A percentile compares a stretch with the other conserved stretches of the same genome.
Evolutionary conservation across 2,329 filamentous ascomycete genomes (phyloP).

Genomic region (Stachybotrys elegans): DNA sequence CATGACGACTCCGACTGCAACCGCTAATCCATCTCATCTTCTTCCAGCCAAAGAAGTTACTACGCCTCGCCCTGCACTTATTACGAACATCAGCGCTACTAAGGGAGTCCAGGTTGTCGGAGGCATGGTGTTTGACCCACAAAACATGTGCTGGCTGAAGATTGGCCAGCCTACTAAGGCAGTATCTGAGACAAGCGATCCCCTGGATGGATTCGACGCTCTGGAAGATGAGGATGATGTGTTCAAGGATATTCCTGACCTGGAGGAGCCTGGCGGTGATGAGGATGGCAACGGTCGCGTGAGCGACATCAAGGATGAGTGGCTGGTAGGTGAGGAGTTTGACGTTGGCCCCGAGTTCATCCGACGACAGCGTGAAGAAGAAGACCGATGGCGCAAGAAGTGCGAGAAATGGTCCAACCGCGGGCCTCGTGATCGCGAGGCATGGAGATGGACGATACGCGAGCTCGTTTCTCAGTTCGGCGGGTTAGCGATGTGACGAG

Average conservation of each 20-base stretch:
- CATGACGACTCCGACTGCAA: conserved; percentile 47
- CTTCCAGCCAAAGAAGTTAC: conserved; percentile 51
- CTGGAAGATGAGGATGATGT: conserved; percentile 87
- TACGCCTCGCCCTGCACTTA: conserved; percentile 70
- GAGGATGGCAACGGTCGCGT: conserved; percentile 46
- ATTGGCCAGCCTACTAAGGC: conserved; percentile 47
- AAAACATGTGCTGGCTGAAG: conserved; percentile 97
- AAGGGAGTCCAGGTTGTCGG: conserved; percentile 90
- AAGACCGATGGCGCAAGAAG: conserved; percentile 84
- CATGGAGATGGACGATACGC: conserved; percentile 75
- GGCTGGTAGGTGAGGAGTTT: conserved; percentile 91
- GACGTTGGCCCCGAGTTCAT: conserved; percentile 96
- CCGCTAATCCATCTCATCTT: conserved; percentile 30
- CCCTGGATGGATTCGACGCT: conserved; percentile 61
- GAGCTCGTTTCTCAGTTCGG: conserved; percentile 48
- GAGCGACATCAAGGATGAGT: conserved; percentile 67
- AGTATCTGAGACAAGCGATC: conserved; percentile 47
- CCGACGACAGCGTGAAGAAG: conserved; percentile 81
- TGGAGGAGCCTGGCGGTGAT: conserved; percentile 63
- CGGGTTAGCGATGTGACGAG: conserved; percentile 27
- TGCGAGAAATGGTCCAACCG: conserved; percentile 78
- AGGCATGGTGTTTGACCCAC: conserved; percentile 98
- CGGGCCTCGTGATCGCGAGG: conserved; percentile 49
- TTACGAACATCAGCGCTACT: conserved; percentile 79
- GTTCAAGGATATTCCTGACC: conserved; percentile 90